Conservation (phyloP, 2,329 filamentous ascomycete species). For the Pyrenophora teres region DNA sequence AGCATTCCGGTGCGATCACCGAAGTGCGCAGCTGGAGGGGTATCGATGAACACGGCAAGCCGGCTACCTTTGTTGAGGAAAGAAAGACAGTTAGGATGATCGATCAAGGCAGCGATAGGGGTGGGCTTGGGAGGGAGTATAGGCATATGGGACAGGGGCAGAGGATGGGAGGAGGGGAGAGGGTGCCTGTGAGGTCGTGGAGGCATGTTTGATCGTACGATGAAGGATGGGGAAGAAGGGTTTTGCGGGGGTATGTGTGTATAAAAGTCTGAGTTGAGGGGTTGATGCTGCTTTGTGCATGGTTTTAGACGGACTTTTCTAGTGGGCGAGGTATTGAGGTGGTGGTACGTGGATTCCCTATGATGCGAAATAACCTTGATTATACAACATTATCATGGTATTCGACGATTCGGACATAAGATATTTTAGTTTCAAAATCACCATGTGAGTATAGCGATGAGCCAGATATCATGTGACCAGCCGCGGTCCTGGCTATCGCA, state of each 20-base stretch:
- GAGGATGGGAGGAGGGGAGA: constrained; percentile 6
- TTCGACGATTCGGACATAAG: too few relatives aligned
- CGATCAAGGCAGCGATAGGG: constrained; percentile 15
- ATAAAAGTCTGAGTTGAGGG: neutral
- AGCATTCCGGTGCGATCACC: constrained; percentile 19
- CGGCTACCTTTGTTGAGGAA: constrained; percentile 36
- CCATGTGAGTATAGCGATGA: too few relatives aligned
- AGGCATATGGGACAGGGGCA: neutral
- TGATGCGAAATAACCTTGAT: too few relatives aligned
- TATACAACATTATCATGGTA: too few relatives aligned
- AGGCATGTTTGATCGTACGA: constrained; percentile 11
- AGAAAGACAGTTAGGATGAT: constrained; percentile 18
- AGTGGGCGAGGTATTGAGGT: too few relatives aligned
- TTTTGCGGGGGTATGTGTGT: too few relatives aligned
- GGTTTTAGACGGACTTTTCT: too few relatives aligned
- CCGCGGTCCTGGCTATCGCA: too few relatives aligned
- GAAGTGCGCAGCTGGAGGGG: constrained; percentile 33
- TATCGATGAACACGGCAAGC: constrained; percentile 36
- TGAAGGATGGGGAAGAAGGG: neutral
- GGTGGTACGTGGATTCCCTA: too few relatives aligned
- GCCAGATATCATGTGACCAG: too few relatives aligned
- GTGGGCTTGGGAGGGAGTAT: constrained; percentile 7
- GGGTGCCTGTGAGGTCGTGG: constrained; percentile 7
- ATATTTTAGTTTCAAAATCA: too few relatives aligned
- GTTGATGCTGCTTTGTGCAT: too few relatives aligned